phyloP scores from a whole-genome alignment of 2,329 filamentous ascomycete genomes.

The Fusarium luffae region DNA sequence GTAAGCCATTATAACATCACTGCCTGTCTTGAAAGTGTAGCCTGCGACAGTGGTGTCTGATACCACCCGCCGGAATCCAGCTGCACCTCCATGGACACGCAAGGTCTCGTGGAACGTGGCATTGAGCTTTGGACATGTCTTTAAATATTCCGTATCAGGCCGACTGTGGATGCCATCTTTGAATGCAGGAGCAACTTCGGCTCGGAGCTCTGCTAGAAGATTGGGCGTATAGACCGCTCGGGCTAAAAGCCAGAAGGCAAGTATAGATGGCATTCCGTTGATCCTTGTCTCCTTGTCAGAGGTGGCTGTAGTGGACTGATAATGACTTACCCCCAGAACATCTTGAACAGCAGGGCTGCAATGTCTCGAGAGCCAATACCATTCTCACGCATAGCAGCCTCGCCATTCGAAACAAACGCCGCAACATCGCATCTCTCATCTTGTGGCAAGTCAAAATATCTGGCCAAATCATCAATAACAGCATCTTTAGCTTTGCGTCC shows the following conservation, averaged over 20 bases:
- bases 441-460: background rate
- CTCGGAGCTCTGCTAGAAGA: background rate
- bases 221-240: background rate
- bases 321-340: background rate
- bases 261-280: background rate
- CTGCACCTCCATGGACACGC: background rate
- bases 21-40: background rate
- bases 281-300: background rate
- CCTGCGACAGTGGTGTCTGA: background rate
- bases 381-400: background rate
- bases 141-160: background rate
- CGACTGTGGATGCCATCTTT: rapidly evolving
- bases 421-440: background rate
- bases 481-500: background rate
- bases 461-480: background rate
- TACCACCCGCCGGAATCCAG: background rate
- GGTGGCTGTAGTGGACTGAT: rapidly evolving
- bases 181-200: background rate
- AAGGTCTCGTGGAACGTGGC: background rate
- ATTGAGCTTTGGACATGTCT: background rate
- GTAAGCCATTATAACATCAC: background rate
- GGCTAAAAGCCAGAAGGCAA: background rate
- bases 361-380: background rate
- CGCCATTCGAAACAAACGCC: background rate
- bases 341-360: background rate